Evolutionary conservation across 2,329 filamentous ascomycete species (phyloP), one percentile per base, ranked within the genome.

Genomic region (Fonsecaea pedrosoi): DNA sequence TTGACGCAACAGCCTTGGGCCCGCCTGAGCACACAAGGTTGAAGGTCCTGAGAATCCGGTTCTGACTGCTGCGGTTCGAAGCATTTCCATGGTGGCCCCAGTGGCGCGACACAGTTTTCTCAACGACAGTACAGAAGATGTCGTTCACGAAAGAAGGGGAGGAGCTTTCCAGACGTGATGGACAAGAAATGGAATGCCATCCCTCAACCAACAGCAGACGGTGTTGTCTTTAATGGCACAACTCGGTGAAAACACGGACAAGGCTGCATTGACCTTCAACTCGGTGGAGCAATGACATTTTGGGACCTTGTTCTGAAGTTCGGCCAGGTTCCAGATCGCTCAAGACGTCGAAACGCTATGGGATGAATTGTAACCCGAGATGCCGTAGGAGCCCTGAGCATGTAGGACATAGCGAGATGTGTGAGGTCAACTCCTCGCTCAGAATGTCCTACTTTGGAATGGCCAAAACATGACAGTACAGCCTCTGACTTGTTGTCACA

Each of bases 61-160:
- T 50, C 45, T 50, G 18, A 50, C 45, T 25, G 45, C 45, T 12
- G 45, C 45, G 25, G 45, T 50, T 25, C 45, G 45, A 50, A 50
- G 45, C 45, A 50, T 50, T 50, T 50, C 45, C 15, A 25, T 50
- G 45, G 21, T 10, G 12, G 45, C 21, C 45, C 9, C 18, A 25
- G 18, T 25, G 18, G 45, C 18, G 18, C 8, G 25, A 12, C 15
- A 50, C 25, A 25, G 25, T 25, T 21, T 21, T 21, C 21, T 21
- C 21, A 21, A 21, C 21, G 21, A 21, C 21, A 1, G 21, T 21
- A 48, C 5, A 25, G 10, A 25, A 50, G 18, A 50, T 50, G 2
- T 25, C 18, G 45, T 25, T 25, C 4, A 12, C 12, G 45, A 50
- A 25, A n/a, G 18, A 3, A 12, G 10, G 10, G 1, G 45, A 10